These are phyloP conservation scores for Podosphaera aphanis DNA, from an alignment of 2,329 filamentous ascomycete species.

Conservation along the genomic window DNA sequence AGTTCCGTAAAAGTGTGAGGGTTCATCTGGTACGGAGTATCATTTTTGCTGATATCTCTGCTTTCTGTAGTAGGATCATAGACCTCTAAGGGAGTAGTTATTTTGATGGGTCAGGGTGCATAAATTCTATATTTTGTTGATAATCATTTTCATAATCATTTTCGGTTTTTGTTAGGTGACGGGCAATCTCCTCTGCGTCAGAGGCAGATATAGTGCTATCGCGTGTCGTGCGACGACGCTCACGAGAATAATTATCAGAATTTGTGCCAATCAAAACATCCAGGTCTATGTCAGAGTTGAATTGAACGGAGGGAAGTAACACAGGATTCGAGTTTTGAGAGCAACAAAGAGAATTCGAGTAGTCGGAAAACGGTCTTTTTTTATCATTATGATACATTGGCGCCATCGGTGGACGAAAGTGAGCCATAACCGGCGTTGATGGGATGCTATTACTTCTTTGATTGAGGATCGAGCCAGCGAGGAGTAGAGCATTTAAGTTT, in stretches of 20 bases:
- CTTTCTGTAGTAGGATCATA: too few species aligned
- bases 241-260: constrained; percentile 23
- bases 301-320: constrained; percentile 37
- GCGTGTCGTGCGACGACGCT: constrained; percentile 44
- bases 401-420: constrained; percentile 19
- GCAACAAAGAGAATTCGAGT: constrained; percentile 21
- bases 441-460: constrained; percentile 55
- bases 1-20: too few species aligned
- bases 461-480: constrained; percentile 51
- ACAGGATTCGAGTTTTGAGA: constrained; percentile 32
- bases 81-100: too few species aligned
- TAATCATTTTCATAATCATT: too few species aligned
- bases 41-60: too few species aligned
- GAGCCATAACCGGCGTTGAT: constrained; percentile 31
- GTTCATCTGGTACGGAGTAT: too few species aligned
- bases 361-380: constrained; percentile 50
- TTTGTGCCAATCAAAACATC: neutral
- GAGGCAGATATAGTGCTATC: constrained; percentile 67
- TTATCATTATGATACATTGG: constrained; percentile 46
- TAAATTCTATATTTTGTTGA: too few species aligned
- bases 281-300: constrained; percentile 27
- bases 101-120: too few species aligned
- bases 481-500: constrained; percentile 53
- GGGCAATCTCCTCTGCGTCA: constrained; percentile 30
- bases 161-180: too few species aligned